Base-by-base conservation (phyloP, 2,329 filamentous ascomycete species). In the Fusarium musae region DNA sequence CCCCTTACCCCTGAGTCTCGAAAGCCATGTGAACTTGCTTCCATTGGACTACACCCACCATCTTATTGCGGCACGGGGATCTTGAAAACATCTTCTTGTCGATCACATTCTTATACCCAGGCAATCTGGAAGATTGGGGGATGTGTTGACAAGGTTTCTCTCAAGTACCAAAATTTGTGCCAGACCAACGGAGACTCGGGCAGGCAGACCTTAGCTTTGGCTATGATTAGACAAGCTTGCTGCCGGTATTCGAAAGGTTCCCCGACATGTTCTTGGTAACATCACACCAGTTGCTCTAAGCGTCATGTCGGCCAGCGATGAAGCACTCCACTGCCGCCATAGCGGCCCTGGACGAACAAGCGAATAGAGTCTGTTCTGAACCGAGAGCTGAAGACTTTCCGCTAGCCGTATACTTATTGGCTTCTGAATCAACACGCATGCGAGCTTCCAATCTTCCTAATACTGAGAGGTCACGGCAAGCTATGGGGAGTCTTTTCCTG, bases 161-260 rank as follows among this genome's bases (percentile, higher is more conserved):
- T 36, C 11, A 4, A 21, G 6, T 6, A 36, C 32, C 17, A 36
- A 36, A 1, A 36, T 3, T 26, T 15, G n/a, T 21, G 32, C 9
- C 49, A 52, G n/a, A 15, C 6, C 12, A 3, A 36, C 6, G 30
- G 10, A 34, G 32, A 36, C 17, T 36, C 17, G 6, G n/a, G n/a
- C 12, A 9, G 12, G 16, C 6, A 36, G 6, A 15, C n/a, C 9
- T 26, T 52, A 9, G 9, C n/a, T 36, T 23, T 36, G 4, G 17
- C n/a, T 52, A 52, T 26, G 0, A 2, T 21, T 2, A 26, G 6
- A 3, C 12, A 52, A 11, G 17, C 15, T 36, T 36, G 0, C 9
- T 52, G 17, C 26, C 9, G 10, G 49, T 21, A 16, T 52, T 19
- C 1, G 2, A 19, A 23, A 23, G 8, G 8, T 5, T 5, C 2